These are phyloP conservation scores for Apiotrichum sp. DNA, from an alignment of 1,284 basidiomycete genomes.

Conservation along the genomic window DNA sequence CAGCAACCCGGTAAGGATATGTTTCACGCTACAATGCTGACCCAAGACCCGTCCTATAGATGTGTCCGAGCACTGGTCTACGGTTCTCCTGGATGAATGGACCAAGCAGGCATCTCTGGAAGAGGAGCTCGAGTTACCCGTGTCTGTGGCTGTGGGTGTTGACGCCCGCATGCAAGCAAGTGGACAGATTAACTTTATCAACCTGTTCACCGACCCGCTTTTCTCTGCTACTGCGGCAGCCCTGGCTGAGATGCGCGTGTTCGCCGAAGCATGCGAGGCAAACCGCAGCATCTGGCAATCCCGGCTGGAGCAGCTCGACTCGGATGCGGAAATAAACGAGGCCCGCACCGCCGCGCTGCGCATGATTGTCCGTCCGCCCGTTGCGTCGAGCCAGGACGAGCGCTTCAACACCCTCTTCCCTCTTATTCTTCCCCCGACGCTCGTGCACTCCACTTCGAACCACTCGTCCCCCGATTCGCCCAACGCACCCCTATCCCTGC, in stretches of 20 bases:
- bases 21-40: neutral
- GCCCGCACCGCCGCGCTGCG: constrained; percentile 11
- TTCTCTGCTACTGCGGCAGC: constrained; percentile 66
- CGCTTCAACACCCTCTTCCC: constrained; percentile 48
- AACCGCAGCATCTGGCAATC: constrained; percentile 64
- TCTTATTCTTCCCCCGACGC: constrained; percentile 38
- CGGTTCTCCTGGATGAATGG: constrained; percentile 83
- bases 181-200: constrained; percentile 85
- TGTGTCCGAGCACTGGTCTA: constrained; percentile 84
- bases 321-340: constrained; percentile 8
- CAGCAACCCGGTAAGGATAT: constrained; percentile 73
- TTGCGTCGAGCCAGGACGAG: constrained; percentile 28
- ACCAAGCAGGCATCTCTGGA: constrained; percentile 75
- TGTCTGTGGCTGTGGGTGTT: constrained; percentile 59
- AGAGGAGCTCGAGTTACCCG: constrained; percentile 64
- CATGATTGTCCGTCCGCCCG: constrained; percentile 11
- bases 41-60: constrained; percentile 77
- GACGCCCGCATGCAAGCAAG: constrained; percentile 66
- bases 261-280: constrained; percentile 57
- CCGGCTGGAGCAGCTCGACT: constrained; percentile 50
- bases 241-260: constrained; percentile 64
- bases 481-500: constrained; percentile 4
- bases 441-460: constrained; percentile 13
- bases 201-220: constrained; percentile 71
- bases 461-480: constrained; percentile 10